Base-by-base conservation (phyloP, 768 basidiomycete genomes). In the Suillus spraguei region DNA sequence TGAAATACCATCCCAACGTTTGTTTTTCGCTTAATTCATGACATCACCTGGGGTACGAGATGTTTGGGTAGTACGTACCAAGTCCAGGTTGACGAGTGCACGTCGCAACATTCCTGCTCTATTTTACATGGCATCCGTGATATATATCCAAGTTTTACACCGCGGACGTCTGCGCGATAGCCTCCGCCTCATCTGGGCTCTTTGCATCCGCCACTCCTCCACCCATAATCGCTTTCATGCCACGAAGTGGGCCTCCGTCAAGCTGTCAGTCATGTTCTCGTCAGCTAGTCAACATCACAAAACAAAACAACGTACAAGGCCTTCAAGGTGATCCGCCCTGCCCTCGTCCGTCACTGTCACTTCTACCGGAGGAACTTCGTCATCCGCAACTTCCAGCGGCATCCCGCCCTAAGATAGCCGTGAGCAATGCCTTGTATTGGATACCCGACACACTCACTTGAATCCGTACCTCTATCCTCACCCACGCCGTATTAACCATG, bases 401-500 rank as follows among this genome's bases (percentile, higher is more conserved):
- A 72, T 64, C 24, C 65, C 69, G 24, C 72, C 76, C 80, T 83
- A 53, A 36, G 60, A 13, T 22, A 38, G 24, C 8, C 4, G 5
- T 36, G 35, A 16, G n/a, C 24, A 58, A 39, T 10, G 20, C 16
- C 36, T 58, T 17, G 11, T 28, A 6, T 17, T 39, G 9, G 28
- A 58, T 38, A 3, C 38, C 38, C 14, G 17, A 9, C 38, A 39
- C 17, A 62, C 66, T 64, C 77, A 88, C 83, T 76, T 79, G 78
- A 59, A 80, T 74, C 46, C 82, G 76, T 1, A 91, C 74, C 4
- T 78, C 78, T 16, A 84, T 78, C 66, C 84, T 82, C 20, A 84
- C 84, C 89, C 90, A 92, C 5, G 80, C 90, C 0, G 91, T 92
- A 66, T 92, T 93, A 63, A 74, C 69, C 68, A 92, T 77, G 4